Conservation (phyloP, 208 protist species). For the Crithidia brevicula region DNA sequence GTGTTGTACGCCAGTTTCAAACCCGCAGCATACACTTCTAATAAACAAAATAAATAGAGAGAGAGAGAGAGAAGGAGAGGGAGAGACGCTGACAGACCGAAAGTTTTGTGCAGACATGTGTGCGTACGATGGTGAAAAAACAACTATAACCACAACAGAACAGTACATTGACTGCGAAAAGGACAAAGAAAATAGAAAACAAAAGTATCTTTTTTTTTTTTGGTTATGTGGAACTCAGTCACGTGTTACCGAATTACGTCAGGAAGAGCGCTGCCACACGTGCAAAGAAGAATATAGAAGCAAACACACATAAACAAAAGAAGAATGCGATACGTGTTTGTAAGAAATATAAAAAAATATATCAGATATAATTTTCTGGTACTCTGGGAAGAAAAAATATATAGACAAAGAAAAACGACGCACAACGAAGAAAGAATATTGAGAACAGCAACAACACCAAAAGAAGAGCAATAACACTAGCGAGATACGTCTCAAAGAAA, state of each 20-base stretch:
- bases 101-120: not conserved
- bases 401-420: not conserved
- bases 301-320: not conserved
- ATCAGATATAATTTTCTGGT: not conserved
- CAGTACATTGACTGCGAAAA: no score
- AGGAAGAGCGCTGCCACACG: no score
- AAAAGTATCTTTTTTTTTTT: no score
- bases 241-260: no score
- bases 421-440: not conserved
- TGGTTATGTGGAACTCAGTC: no score
- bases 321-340: no score
- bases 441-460: no score
- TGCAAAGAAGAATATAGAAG: not conserved
- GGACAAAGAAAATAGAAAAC: not conserved
- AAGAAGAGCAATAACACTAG: no score
- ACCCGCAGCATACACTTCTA: no score
- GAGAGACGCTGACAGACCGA: not conserved
- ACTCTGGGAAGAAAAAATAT: not conserved
- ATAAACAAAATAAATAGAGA: not conserved
- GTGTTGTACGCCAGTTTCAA: no score
- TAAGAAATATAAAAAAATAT: no score
- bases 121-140: not conserved
- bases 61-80: not conserved
- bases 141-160: no score
- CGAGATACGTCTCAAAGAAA: not conserved